Percentiles rank a stretch among this genome's conserved stretches.
These are phyloP conservation scores for Boletales sp. DNA, from an alignment of 768 basidiomycete genomes.

Conservation along the genomic window DNA sequence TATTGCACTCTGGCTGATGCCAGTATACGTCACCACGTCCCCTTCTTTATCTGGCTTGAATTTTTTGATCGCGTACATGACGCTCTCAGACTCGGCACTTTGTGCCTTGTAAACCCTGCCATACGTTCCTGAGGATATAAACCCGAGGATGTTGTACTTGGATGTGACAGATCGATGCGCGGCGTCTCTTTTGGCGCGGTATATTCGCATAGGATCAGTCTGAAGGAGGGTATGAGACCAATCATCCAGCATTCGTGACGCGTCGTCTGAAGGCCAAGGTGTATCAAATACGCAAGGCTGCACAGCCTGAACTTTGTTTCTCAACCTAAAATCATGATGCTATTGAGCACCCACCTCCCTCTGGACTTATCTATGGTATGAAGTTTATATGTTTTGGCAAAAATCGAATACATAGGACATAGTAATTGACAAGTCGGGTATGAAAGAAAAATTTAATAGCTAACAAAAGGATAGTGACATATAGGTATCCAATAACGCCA, in stretches of 20 bases:
- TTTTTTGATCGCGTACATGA: constrained; percentile 95
- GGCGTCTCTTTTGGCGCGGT: constrained; percentile 75
- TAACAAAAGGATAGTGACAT: too few relatives aligned
- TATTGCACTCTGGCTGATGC: constrained; percentile 96
- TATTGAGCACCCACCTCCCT: too few relatives aligned
- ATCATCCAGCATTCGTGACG: constrained; percentile 32
- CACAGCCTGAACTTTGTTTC: too few relatives aligned
- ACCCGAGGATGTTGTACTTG: constrained; percentile 91
- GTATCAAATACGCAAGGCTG: too few relatives aligned
- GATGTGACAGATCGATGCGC: constrained; percentile 64
- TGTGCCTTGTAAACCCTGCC: constrained; percentile 98
- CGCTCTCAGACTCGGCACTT: constrained; percentile 63
- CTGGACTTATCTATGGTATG: too few relatives aligned
- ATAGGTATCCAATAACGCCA: not conserved
- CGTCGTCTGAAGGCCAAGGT: too few relatives aligned
- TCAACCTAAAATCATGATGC: too few relatives aligned
- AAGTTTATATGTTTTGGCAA: too few relatives aligned
- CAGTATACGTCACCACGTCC: constrained; percentile 92
- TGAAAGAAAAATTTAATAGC: too few relatives aligned
- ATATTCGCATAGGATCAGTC: constrained; percentile 79
- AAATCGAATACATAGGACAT: too few relatives aligned
- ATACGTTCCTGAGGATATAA: constrained; percentile 98
- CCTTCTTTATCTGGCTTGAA: constrained; percentile 99
- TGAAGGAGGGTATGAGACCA: constrained; percentile 34
- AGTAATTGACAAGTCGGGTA: too few relatives aligned